Conservation (phyloP, 176 grass and related monocot species). For the Ensete ventricosum region DNA sequence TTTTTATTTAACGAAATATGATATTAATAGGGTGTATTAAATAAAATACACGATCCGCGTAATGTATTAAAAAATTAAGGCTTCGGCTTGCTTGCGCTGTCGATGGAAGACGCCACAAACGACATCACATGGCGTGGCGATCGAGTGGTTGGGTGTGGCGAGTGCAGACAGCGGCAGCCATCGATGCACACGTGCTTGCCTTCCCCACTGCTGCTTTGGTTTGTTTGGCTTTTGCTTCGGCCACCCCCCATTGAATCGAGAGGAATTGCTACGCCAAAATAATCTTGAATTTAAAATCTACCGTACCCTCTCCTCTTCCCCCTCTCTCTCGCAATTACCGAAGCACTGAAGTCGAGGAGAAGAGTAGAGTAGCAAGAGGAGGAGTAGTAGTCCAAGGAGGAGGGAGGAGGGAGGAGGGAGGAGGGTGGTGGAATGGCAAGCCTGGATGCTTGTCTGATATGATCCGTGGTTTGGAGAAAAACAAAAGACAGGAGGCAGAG, state of each 20-base stretch:
- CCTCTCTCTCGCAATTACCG: not conserved
- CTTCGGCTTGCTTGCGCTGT: not conserved
- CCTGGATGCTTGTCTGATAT: constrained; percentile 5
- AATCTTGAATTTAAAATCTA: not conserved
- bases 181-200: constrained; percentile 51
- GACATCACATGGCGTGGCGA: not conserved
- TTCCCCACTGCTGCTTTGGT: not conserved
- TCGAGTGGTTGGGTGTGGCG: constrained; percentile 5
- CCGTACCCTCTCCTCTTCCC: not conserved
- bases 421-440: not conserved
- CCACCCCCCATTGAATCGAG: no score
- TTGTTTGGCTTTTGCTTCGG: not conserved
- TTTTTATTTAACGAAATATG: no score
- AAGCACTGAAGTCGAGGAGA: not conserved
- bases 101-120: not conserved
- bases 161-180: constrained; percentile 32
- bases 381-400: not conserved
- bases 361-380: not conserved
- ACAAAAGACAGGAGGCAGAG: not conserved
- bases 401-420: not conserved
- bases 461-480: not conserved
- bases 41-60: no score
- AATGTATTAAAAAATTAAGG: no score
- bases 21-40: no score
- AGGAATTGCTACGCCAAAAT: no score